phyloP scores from a whole-genome alignment of 345 rosid genomes.

The Eucalyptus shirleyi region DNA sequence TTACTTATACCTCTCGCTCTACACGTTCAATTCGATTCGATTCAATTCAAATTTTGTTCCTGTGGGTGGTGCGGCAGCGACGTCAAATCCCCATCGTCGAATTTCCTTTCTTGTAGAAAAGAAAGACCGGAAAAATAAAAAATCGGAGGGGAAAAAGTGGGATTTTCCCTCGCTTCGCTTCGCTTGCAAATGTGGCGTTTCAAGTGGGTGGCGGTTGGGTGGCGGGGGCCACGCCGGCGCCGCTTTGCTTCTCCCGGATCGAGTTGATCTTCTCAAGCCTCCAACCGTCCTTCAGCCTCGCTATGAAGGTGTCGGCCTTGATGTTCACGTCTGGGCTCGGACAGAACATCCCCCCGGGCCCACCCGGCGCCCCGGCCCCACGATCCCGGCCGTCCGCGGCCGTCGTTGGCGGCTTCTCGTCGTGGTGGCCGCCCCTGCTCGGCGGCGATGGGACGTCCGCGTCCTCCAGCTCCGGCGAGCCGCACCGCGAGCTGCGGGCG shows the following conservation, averaged over 20 bases:
- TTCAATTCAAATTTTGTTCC: neutral
- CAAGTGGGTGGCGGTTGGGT: neutral
- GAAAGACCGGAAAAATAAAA: neutral
- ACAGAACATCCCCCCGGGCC: conserved; percentile 20
- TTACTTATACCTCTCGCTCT: neutral
- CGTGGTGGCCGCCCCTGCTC: neutral
- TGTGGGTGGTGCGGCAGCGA: neutral
- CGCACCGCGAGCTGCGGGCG: conserved; percentile 43
- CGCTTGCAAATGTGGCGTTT: neutral
- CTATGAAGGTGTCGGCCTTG: conserved; percentile 81
- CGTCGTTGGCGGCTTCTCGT: neutral
- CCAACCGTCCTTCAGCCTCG: conserved; percentile 70
- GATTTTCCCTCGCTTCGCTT: neutral
- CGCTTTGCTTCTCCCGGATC: conserved; percentile 25
- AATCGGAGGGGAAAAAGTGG: neutral
- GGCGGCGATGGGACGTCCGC: neutral
- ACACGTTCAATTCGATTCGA: neutral
- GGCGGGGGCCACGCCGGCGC: conserved; percentile 3
- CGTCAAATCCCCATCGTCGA: neutral
- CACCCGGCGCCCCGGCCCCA: neutral
- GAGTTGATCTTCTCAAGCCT: conserved; percentile 69
- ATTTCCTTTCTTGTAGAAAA: neutral
- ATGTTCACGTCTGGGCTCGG: conserved; percentile 84
- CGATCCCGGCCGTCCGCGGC: neutral
- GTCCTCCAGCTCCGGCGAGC: conserved; percentile 37